Percentiles rank a stretch among this genome's conserved stretches.
Evolutionary conservation across 2,329 filamentous ascomycete species (phyloP).

Genomic region (Akanthomyces lecanii): DNA sequence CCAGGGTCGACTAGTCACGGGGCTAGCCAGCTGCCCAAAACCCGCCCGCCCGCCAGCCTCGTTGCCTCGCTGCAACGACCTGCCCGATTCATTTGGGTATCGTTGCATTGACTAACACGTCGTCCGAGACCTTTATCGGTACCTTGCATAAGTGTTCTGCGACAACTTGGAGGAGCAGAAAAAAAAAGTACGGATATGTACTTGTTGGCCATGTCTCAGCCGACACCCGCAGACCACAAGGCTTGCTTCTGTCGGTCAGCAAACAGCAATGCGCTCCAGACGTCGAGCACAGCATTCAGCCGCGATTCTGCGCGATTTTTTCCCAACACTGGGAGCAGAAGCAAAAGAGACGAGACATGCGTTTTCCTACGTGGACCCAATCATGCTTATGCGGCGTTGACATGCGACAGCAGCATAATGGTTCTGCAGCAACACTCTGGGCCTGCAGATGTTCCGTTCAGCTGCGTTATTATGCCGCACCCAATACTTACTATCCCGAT

Average conservation of each 20-base stretch:
- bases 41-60: background rate
- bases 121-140: constrained; percentile 6
- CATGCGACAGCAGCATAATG: background rate
- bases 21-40: background rate
- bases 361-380: constrained; percentile 15
- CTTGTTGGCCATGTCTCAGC: background rate
- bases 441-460: background rate
- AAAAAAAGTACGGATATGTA: no score
- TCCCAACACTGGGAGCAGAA: background rate
- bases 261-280: background rate
- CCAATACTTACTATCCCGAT: background rate
- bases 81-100: background rate
- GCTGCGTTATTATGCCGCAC: constrained; percentile 6
- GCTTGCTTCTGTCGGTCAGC: constrained; percentile 11
- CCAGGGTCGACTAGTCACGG: background rate
- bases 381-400: constrained; percentile 1
- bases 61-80: background rate
- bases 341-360: constrained; percentile 1
- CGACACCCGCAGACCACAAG: background rate
- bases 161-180: background rate
- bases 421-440: background rate
- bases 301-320: constrained; percentile 3
- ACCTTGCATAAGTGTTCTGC: constrained; percentile 15
- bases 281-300: background rate
- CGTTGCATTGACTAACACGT: background rate